phyloP scores from a whole-genome alignment of 225 moss, liverwort and hornwort genomes.

The Anthoceros angustus region DNA sequence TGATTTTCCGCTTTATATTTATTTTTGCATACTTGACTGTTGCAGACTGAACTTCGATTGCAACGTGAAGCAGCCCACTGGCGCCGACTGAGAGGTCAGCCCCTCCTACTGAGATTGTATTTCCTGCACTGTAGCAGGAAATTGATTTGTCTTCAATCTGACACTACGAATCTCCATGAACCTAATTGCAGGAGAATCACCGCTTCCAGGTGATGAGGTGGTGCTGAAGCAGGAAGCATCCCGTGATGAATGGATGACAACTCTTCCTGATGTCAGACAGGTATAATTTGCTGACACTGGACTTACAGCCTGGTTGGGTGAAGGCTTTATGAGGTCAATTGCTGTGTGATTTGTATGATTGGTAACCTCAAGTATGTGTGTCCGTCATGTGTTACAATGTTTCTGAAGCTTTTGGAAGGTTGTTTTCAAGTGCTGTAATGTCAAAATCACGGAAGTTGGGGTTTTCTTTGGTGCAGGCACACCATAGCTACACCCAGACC shows the following conservation, averaged over 20 bases:
- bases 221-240: slow-evolving; percentile 50
- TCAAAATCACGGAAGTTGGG: too few relatives aligned
- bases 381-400: too few relatives aligned
- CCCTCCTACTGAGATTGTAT: background rate
- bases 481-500: slow-evolving; percentile 17
- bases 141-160: background rate
- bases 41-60: slow-evolving; percentile 55
- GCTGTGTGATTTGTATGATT: too few relatives aligned
- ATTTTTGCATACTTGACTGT: slow-evolving; percentile 3
- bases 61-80: slow-evolving; percentile 89
- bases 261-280: slow-evolving; percentile 87
- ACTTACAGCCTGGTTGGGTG: background rate
- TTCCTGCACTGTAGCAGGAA: background rate
- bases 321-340: background rate
- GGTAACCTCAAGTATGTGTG: too few relatives aligned
- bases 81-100: slow-evolving; percentile 63
- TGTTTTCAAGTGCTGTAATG: too few relatives aligned
- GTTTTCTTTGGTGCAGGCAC: too few relatives aligned
- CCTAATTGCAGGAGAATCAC: slow-evolving; percentile 47
- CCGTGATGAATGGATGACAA: slow-evolving; percentile 97
- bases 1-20: background rate
- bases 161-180: background rate
- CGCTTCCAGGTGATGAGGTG: slow-evolving; percentile 65
- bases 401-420: too few relatives aligned
- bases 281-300: slow-evolving; percentile 14